phyloP scores from a whole-genome alignment of 1,284 basidiomycete genomes.

The Violaceomyces palustris region DNA sequence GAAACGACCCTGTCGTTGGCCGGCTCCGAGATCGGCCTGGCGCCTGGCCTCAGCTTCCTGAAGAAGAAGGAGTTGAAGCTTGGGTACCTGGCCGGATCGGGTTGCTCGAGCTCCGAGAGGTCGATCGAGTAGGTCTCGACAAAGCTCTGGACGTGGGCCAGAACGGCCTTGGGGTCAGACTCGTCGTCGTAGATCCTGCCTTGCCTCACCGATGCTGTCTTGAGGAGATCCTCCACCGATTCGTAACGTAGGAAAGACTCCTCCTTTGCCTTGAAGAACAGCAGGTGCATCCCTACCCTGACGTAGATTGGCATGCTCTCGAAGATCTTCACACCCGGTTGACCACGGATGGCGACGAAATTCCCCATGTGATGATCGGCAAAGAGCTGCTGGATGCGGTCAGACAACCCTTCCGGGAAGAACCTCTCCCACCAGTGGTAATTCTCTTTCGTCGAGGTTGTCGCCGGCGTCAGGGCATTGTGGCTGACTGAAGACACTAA shows the following conservation, averaged over 20 bases:
- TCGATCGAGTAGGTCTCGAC: constrained; percentile 85
- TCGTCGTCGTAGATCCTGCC: constrained; percentile 64
- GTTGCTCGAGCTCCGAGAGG: constrained; percentile 71
- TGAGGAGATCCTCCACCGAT: constrained; percentile 74
- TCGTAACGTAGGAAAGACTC: constrained; percentile 81
- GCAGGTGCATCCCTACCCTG: constrained; percentile 77
- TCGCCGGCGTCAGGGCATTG: constrained; percentile 18
- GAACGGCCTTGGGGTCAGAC: constrained; percentile 80
- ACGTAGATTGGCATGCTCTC: constrained; percentile 81
- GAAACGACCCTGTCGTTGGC: constrained; percentile 73
- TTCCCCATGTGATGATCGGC: constrained; percentile 37
- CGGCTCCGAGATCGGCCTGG: constrained; percentile 70
- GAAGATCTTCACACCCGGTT: constrained; percentile 28
- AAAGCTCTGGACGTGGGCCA: constrained; percentile 76
- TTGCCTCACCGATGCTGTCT: constrained; percentile 27
- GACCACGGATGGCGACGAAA: constrained; percentile 38
- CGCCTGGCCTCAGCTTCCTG: constrained; percentile 77
- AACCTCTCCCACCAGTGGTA: constrained; percentile 25
- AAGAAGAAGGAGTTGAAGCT: constrained; percentile 88
- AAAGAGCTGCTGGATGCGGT: constrained; percentile 31
- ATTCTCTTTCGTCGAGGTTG: constrained; percentile 9
- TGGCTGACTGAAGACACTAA: constrained; percentile 10
- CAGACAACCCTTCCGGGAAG: constrained; percentile 19
- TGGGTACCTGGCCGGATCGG: constrained; percentile 62
- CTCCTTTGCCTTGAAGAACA: constrained; percentile 95